Conservation (phyloP, 2,329 filamentous ascomycete species). For the Penicillium rolfsii region DNA sequence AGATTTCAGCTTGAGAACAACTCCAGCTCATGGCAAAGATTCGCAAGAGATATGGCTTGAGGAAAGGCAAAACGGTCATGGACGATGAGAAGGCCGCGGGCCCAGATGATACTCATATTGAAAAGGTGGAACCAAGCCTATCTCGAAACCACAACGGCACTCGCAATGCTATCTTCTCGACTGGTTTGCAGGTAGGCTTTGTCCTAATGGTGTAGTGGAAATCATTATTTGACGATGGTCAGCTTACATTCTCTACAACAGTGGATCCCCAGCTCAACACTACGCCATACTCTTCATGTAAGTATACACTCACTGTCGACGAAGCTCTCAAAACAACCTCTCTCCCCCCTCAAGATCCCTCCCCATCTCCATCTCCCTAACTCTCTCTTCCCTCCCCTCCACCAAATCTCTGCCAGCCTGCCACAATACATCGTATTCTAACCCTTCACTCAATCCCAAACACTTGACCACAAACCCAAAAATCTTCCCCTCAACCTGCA, state of each 20-base stretch:
- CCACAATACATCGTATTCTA: conserved; percentile 18
- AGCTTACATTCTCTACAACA: too few relatives aligned
- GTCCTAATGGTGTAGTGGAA: too few relatives aligned
- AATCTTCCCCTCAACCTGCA: conserved; percentile 44
- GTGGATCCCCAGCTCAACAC: too few relatives aligned
- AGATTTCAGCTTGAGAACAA: neutral
- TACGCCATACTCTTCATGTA: too few relatives aligned
- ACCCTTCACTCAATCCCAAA: conserved; percentile 33
- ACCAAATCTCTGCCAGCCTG: conserved; percentile 29
- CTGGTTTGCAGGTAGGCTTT: too few relatives aligned
- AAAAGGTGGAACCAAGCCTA: neutral
- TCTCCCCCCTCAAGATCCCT: conserved; percentile 43
- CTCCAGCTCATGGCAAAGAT: neutral
- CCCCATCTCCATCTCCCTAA: conserved; percentile 39
- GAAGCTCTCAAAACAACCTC: conserved; percentile 17
- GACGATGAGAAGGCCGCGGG: neutral
- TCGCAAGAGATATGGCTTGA: neutral
- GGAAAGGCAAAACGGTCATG: neutral
- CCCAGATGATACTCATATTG: neutral
- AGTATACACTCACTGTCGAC: too few relatives aligned
- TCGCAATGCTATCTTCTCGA: too few relatives aligned
- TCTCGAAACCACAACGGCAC: too few relatives aligned
- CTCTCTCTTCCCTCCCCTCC: conserved; percentile 21
- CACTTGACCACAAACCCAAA: conserved; percentile 44
- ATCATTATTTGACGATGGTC: too few relatives aligned